Evolutionary conservation across 257 asterid genomes (phyloP).

Genomic region (Solanum chilense): DNA sequence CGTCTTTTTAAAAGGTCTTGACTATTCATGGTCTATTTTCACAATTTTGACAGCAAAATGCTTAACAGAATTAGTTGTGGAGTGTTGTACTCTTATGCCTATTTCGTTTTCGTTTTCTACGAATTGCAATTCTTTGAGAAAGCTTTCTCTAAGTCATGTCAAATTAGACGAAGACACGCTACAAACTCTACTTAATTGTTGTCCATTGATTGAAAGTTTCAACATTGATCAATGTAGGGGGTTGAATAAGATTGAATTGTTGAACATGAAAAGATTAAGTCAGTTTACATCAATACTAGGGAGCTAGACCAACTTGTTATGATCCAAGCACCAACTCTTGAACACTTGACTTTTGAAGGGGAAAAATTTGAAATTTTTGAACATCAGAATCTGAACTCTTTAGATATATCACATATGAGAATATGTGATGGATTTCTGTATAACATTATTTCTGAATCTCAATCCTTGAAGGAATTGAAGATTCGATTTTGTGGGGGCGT

Average conservation of each 20-base stretch:
- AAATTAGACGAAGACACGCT: neutral
- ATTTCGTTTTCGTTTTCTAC: too few species aligned
- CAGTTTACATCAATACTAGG: neutral
- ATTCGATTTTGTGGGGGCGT: neutral
- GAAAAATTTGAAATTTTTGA: too few species aligned
- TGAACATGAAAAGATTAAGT: neutral
- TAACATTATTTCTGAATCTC: neutral
- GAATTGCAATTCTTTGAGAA: too few species aligned
- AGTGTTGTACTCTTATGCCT: too few species aligned
- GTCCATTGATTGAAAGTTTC: neutral
- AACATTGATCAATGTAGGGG: neutral
- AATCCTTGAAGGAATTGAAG: neutral
- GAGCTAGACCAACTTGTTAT: neutral
- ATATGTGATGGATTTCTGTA: neutral
- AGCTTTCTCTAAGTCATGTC: neutral
- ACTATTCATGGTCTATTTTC: too few species aligned
- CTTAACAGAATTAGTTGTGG: too few species aligned
- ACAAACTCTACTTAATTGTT: neutral
- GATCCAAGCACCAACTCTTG: neutral
- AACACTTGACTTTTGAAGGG: too few species aligned
- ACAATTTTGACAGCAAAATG: too few species aligned
- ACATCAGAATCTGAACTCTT: too few species aligned
- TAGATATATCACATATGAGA: too few species aligned
- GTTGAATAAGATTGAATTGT: neutral
- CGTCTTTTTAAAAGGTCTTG: too few species aligned